These are phyloP conservation scores for Myriosclerotinia duriaeana DNA, from an alignment of 2,329 filamentous ascomycete genomes.

Conservation along the genomic window DNA sequence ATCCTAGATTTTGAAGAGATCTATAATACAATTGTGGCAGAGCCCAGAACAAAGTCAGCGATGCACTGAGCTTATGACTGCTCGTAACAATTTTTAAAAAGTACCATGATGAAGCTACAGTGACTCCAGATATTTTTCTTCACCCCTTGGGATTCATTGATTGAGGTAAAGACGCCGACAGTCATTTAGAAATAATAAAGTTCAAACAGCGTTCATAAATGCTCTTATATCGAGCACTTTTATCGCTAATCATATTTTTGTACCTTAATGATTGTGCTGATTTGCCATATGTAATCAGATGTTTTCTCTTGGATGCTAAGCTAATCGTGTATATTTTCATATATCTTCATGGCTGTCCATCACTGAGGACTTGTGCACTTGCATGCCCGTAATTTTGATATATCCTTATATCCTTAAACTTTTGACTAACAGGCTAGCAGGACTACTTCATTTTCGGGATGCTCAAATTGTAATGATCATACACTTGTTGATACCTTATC, in stretches of 20 bases:
- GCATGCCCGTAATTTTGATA: not conserved
- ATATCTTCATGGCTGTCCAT: not conserved
- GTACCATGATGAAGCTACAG: not conserved
- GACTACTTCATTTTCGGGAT: not conserved
- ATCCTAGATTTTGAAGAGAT: not conserved
- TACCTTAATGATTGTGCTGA: not conserved
- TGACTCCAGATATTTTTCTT: not conserved
- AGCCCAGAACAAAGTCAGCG: not conserved
- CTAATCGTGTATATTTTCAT: not conserved
- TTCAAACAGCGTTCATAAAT: not conserved
- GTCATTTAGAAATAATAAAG: not conserved
- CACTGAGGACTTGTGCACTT: constrained; percentile 6
- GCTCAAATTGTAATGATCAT: not conserved
- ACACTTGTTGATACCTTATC: not conserved
- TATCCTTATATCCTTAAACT: not conserved
- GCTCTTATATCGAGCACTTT: not conserved
- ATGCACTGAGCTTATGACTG: too few relatives aligned
- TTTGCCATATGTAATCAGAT: not conserved
- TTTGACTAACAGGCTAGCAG: not conserved
- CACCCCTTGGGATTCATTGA: not conserved
- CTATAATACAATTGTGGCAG: not conserved
- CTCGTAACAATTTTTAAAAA: not conserved
- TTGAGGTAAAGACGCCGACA: too few relatives aligned
- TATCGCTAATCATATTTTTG: too few relatives aligned
- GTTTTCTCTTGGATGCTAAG: not conserved